Evolutionary conservation across 129 eudicot species (phyloP), one percentile per base, ranked within the genome.

Genomic region (Pseudognaphalium luteoalbum): DNA sequence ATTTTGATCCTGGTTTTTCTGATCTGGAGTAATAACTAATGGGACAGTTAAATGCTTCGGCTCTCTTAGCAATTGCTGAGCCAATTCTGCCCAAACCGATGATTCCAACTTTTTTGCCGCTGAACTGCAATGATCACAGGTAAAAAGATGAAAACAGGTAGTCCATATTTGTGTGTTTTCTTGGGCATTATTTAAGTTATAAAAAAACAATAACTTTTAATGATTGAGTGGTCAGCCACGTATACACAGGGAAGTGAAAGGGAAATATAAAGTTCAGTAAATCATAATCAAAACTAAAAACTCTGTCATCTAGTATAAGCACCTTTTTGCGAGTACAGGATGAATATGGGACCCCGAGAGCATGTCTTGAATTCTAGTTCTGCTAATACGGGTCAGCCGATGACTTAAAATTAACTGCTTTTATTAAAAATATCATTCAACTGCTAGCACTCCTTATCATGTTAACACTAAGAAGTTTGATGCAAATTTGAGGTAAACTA

Each of bases 21-120:
- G 98, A 71, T 78, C 92, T 80, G 3, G 97, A 87, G 79, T 82
- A 81, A 92, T 93, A 88, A 70, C 90, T 77, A 10, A 93, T 84
- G 2, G 92, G 80, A 33, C 98, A 90, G 70, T 83, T 84, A 35
- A 93, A 93, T 57, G 89, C 98, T 87, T 88, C 91, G 1, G 96
- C 97, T 76, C 98, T 81, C 54, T 74, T 83, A 5, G 98, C 95
- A 33, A 93, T 80, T 68, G 97, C 98, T 30, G 85, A 29, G n/a
- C 98, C 98, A 9, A 93, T 93, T 79, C 98, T 86, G 10, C 97
- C 98, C 52, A 93, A 80, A 58, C 97, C 98, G 16, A 93, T 72
- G 41, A 93, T 87, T 56, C 98, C 96, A 25, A 90, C 87, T 60
- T 73, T 71, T 76, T 93, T 93, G 67, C 96, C 91, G 72, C 81